Conservation (phyloP, 2,329 filamentous ascomycete genomes). For the Spiromastix sp. region DNA sequence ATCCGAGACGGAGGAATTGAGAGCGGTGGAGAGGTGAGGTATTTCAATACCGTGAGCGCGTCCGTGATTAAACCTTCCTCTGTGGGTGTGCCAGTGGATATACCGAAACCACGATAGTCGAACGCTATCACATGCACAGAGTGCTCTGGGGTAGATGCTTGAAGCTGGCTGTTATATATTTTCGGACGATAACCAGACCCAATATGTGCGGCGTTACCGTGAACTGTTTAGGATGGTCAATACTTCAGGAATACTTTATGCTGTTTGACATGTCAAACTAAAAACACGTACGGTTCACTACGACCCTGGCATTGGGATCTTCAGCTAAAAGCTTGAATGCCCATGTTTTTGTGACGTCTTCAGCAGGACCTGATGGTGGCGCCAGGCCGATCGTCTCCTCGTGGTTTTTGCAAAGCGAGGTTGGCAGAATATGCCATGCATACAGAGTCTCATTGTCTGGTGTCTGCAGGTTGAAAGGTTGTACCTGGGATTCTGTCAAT, state of each 20-base stretch:
- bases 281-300: constrained; percentile 41
- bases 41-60: constrained; percentile 61
- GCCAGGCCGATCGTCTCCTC: constrained; percentile 51
- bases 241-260: constrained; percentile 8
- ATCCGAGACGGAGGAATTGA: constrained; percentile 61
- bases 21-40: constrained; percentile 46
- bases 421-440: constrained; percentile 81
- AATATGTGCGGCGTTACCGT: constrained; percentile 71
- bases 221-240: constrained; percentile 19
- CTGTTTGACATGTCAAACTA: constrained; percentile 1
- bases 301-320: constrained; percentile 41
- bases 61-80: constrained; percentile 76
- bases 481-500: constrained; percentile 66
- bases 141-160: constrained; percentile 53
- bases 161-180: constrained; percentile 66
- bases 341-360: constrained; percentile 37
- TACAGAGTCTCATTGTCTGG: constrained; percentile 69
- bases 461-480: constrained; percentile 68
- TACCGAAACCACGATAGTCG: constrained; percentile 83
- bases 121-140: constrained; percentile 70
- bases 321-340: constrained; percentile 42
- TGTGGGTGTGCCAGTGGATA: constrained; percentile 66
- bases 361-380: constrained; percentile 40
- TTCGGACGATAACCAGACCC: constrained; percentile 67
- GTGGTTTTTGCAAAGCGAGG: constrained; percentile 64